Evolutionary conservation across 495 filamentous ascomycete genomes (phyloP).

Genomic region (Amphirosellinia nigrospora): DNA sequence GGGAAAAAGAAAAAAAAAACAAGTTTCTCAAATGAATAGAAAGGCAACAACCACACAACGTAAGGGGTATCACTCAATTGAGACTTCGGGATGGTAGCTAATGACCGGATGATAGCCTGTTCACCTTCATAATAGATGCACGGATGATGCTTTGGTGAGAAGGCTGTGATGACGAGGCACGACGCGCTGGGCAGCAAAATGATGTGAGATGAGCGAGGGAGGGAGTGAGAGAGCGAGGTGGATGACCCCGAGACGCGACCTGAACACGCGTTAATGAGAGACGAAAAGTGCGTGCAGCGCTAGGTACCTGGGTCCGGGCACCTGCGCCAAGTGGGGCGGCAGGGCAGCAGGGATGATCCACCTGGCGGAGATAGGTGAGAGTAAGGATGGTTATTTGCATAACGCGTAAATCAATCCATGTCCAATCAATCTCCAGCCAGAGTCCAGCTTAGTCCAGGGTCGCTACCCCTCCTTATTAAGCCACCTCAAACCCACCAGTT

Average conservation of each 20-base stretch:
- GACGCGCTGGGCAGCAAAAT: conserved; percentile 1
- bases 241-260: conserved; percentile 4
- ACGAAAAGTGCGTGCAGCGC: background rate
- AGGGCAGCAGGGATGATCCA: too few species aligned
- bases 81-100: background rate
- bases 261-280: conserved; percentile 22
- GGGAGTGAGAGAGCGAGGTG: too few species aligned
- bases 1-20: background rate
- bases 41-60: background rate
- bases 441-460: too few species aligned
- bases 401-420: background rate
- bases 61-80: background rate
- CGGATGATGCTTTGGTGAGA: background rate
- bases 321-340: background rate
- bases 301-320: background rate
- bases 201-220: conserved; percentile 14
- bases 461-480: conserved; percentile 20
- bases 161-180: background rate
- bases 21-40: conserved; percentile 5
- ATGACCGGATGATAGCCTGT: background rate
- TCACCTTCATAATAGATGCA: background rate
- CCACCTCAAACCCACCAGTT: background rate
- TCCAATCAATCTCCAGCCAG: too few species aligned
- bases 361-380: too few species aligned
- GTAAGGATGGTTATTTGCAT: conserved; percentile 9